phyloP scores from a whole-genome alignment of 495 filamentous ascomycete species.

The Aspergillus campestris region DNA sequence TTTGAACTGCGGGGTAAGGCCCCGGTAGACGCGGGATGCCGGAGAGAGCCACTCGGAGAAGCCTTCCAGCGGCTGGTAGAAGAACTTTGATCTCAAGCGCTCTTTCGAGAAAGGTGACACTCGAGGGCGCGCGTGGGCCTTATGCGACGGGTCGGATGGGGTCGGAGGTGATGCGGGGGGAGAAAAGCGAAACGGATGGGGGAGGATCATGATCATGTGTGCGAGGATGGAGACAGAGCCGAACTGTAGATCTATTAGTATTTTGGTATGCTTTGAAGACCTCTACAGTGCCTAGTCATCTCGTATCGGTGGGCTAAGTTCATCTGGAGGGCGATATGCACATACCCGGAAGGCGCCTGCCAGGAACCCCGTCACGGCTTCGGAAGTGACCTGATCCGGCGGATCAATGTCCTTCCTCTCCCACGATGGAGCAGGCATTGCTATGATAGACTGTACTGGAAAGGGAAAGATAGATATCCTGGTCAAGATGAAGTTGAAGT shows the following conservation, averaged over 20 bases:
- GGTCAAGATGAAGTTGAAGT: neutral
- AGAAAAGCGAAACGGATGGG: slow-evolving; percentile 38
- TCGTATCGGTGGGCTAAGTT: too few species aligned
- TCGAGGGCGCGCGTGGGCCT: slow-evolving; percentile 13
- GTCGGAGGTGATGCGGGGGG: slow-evolving; percentile 21
- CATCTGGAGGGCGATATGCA: too few species aligned
- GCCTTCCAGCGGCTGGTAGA: slow-evolving; percentile 36
- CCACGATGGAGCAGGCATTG: slow-evolving; percentile 34
- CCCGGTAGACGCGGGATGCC: slow-evolving; percentile 64
- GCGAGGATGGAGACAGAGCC: slow-evolving; percentile 41
- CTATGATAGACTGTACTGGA: slow-evolving; percentile 3
- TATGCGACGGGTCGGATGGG: slow-evolving; percentile 13
- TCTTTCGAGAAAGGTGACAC: slow-evolving; percentile 29
- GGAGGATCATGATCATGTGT: slow-evolving; percentile 40
- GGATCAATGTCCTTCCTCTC: slow-evolving; percentile 32
- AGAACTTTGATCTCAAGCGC: slow-evolving; percentile 28
- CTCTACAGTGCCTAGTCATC: neutral
- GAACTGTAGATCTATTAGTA: slow-evolving; percentile 21
- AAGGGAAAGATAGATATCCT: neutral
- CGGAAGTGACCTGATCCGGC: slow-evolving; percentile 31
- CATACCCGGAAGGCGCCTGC: slow-evolving; percentile 38
- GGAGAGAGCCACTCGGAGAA: slow-evolving; percentile 40
- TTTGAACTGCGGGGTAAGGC: slow-evolving; percentile 84
- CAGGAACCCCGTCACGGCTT: slow-evolving; percentile 36
- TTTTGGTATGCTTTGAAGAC: neutral